Percentiles rank a stretch among this genome's conserved stretches.
These are phyloP conservation scores for Trypanosoma brucei DNA, from an alignment of 208 protist genomes.

Conservation along the genomic window DNA sequence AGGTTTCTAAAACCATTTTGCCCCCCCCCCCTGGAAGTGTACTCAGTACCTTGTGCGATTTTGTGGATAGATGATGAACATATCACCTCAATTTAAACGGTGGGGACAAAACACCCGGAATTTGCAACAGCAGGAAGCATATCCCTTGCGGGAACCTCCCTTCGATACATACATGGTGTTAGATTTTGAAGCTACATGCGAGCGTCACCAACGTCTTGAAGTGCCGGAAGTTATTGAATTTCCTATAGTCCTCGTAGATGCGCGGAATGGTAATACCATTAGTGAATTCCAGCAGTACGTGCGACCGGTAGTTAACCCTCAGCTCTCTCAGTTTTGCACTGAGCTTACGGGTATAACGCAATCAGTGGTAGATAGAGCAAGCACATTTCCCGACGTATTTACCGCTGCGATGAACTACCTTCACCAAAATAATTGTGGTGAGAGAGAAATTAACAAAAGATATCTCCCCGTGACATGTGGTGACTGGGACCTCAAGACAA, in stretches of 20 bases:
- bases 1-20: too few species aligned
- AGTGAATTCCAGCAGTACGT: constrained; percentile 90
- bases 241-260: constrained; percentile 79
- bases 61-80: too few species aligned
- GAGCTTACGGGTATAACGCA: constrained; percentile 87
- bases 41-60: too few species aligned
- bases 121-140: background rate
- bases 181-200: constrained; percentile 95
- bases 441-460: constrained; percentile 37
- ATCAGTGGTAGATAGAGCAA: constrained; percentile 37
- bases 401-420: constrained; percentile 61
- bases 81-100: too few species aligned
- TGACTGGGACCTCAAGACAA: constrained; percentile 91
- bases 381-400: constrained; percentile 64
- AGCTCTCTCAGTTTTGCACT: constrained; percentile 81
- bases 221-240: constrained; percentile 87
- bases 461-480: constrained; percentile 91
- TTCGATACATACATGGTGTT: constrained; percentile 84
- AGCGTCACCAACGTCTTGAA: constrained; percentile 27
- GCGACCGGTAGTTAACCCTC: constrained; percentile 43
- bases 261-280: constrained; percentile 28
- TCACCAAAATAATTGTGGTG: constrained; percentile 32
- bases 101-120: too few species aligned
- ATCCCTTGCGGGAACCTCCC: background rate
- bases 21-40: too few species aligned